These are phyloP conservation scores for Cladosporium sp. DNA, from an alignment of 2,329 filamentous ascomycete genomes.

Conservation along the genomic window DNA sequence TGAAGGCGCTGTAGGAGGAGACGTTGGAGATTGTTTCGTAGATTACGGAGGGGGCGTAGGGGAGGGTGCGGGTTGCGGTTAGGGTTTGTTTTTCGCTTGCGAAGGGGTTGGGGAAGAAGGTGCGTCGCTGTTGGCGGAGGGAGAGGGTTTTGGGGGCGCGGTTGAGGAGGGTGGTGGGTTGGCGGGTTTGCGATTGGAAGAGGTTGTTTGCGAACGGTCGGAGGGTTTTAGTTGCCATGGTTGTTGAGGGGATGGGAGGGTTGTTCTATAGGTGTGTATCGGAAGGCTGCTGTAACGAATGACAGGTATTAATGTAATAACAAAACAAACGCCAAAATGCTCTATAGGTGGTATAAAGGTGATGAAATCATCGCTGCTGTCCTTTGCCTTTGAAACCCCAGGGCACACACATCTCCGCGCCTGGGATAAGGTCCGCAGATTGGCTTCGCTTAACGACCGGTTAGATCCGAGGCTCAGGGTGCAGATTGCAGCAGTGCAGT, in stretches of 20 bases:
- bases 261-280: not conserved
- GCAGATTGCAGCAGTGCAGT: not conserved
- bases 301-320: not conserved
- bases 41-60: slow-evolving; percentile 65
- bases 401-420: too few relatives aligned
- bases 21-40: slow-evolving; percentile 88
- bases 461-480: not conserved
- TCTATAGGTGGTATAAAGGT: not conserved
- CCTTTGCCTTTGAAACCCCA: not conserved
- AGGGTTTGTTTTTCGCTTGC: slow-evolving; percentile 58
- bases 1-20: slow-evolving; percentile 74
- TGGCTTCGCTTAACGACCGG: slow-evolving; percentile 6
- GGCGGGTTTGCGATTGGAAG: slow-evolving; percentile 16
- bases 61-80: slow-evolving; percentile 68
- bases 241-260: too few relatives aligned
- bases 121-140: slow-evolving; percentile 29
- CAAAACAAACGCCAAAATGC: not conserved
- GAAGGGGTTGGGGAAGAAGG: slow-evolving; percentile 36
- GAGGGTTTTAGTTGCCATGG: slow-evolving; percentile 13
- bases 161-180: slow-evolving; percentile 10
- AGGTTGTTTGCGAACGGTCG: slow-evolving; percentile 21
- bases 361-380: slow-evolving; percentile 12
- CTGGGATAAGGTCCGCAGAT: slow-evolving; percentile 7
- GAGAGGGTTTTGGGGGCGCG: slow-evolving; percentile 16
- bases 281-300: not conserved